Base-by-base conservation (phyloP, 1,284 basidiomycete species). In the Peniophora sp. region DNA sequence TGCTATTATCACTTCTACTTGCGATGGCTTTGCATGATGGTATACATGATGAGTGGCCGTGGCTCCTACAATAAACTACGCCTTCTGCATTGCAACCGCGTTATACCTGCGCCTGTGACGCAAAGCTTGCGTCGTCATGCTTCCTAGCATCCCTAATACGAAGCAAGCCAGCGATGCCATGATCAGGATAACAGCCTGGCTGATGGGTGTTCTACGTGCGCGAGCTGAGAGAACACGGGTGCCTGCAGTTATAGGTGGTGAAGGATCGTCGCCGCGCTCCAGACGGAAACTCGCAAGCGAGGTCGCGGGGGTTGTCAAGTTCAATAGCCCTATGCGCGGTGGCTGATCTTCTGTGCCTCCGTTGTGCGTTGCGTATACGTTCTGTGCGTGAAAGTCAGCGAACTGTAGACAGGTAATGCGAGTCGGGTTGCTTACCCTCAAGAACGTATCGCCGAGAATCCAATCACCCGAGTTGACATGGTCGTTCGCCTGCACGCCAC, bases 391-490 rank as follows among this genome's bases (percentile, higher is more conserved):
- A 32, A 12, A 32, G 27, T 6, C 27, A 51, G 32, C 6, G 38
- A 20, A 41, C 16, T 41, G 38, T 41, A 5, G 19, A 41, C 16
- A n/a, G 5, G 38, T 17, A 41, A 20, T 8, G 38, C 22, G 25
- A 24, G n/a, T 35, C 19, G 11, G 17, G 45, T 27, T 16, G 66
- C 71, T 51, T 54, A 77, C 78, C 57, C 79, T 70, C 51, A 83
- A 66, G 56, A 80, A 83, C 17, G 72, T 68, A 53, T 78, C 78
- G 14, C 79, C 79, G 19, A 81, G 67, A 16, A 83, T 67, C 81
- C 81, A 83, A 61, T 83, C 81, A 3, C 76, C 78, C n/a, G 76
- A 75, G 55, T 72, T 72, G 36, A 83, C 74, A 73, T 81, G 55
- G 16, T 62, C 62, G 52, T 77, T 81, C 27, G 70, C 68, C 55